Conservation (phyloP, 345 rosid genomes). For the Camelina neglecta region DNA sequence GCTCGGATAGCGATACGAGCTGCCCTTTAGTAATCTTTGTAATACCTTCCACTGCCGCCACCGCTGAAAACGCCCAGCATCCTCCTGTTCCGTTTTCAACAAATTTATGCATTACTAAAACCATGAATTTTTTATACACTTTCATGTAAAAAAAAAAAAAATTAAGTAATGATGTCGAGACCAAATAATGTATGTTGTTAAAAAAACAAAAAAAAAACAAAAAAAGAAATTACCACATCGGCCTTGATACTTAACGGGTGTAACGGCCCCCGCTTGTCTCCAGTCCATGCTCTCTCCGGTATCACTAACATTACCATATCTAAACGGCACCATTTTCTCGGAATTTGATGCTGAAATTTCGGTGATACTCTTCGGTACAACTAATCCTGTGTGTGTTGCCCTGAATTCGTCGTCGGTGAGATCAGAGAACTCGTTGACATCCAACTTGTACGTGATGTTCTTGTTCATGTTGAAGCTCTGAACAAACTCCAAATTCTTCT, state of each 20-base stretch:
- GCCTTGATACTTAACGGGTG: slow-evolving; percentile 50
- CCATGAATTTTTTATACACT: not conserved
- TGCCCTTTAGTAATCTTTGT: slow-evolving; percentile 47
- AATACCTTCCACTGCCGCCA: slow-evolving; percentile 55
- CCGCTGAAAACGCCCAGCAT: slow-evolving; percentile 67
- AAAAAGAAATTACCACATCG: slow-evolving; percentile 46
- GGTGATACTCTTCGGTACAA: not conserved
- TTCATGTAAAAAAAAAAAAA: not conserved
- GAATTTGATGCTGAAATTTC: not conserved
- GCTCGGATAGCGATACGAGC: slow-evolving; percentile 56
- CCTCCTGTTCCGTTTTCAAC: slow-evolving; percentile 38
- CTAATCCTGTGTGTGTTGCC: slow-evolving; percentile 43
- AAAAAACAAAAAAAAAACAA: not conserved
- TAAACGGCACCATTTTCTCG: slow-evolving; percentile 15
- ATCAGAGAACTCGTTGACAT: slow-evolving; percentile 60
- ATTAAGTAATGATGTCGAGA: not conserved
- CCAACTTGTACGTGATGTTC: slow-evolving; percentile 39
- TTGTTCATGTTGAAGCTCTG: slow-evolving; percentile 47
- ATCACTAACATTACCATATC: slow-evolving; percentile 35
- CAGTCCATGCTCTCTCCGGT: slow-evolving; percentile 50
- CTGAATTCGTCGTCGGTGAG: slow-evolving; percentile 56
- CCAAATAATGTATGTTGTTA: not conserved
- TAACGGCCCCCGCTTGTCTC: slow-evolving; percentile 55
- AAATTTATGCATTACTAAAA: not conserved
- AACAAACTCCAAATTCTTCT: slow-evolving; percentile 49